Conservation (phyloP, 2,329 filamentous ascomycete genomes). For the Rhynchosporium agropyri region DNA sequence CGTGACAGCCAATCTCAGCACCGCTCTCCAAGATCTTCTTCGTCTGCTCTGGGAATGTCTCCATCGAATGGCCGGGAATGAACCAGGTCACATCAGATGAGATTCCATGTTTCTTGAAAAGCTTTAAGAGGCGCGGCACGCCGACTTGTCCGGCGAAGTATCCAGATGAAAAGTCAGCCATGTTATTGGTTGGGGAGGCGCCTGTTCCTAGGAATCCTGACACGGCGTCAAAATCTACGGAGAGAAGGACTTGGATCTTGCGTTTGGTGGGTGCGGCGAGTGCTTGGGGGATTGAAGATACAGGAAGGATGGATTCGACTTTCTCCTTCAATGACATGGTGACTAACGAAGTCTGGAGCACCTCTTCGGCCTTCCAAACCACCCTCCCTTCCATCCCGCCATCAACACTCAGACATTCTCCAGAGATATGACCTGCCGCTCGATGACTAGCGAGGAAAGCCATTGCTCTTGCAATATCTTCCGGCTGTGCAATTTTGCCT, state of each 20-base stretch:
- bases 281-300: constrained; percentile 14
- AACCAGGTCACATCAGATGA: constrained; percentile 61
- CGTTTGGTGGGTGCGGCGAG: constrained; percentile 19
- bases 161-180: constrained; percentile 55
- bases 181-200: constrained; percentile 50
- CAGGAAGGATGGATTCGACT: constrained; percentile 14
- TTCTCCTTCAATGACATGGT: constrained; percentile 19
- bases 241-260: constrained; percentile 33
- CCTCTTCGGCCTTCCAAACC: constrained; percentile 50
- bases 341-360: constrained; percentile 2
- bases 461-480: constrained; percentile 77
- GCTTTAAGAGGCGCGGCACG: constrained; percentile 55
- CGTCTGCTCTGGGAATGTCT: constrained; percentile 57
- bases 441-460: constrained; percentile 73
- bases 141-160: constrained; percentile 47
- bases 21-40: constrained; percentile 54
- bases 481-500: constrained; percentile 63
- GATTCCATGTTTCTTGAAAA: constrained; percentile 55
- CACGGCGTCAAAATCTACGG: constrained; percentile 51
- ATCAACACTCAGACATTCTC: constrained; percentile 54
- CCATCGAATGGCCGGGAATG: constrained; percentile 60
- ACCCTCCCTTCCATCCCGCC: constrained; percentile 50
- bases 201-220: constrained; percentile 63
- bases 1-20: constrained; percentile 50
- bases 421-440: constrained; percentile 57